A percentile compares a stretch with the other conserved stretches of the same genome.
Evolutionary conservation across 2,329 filamentous ascomycete species (phyloP).

Genomic region (Scedosporium aurantiacum): DNA sequence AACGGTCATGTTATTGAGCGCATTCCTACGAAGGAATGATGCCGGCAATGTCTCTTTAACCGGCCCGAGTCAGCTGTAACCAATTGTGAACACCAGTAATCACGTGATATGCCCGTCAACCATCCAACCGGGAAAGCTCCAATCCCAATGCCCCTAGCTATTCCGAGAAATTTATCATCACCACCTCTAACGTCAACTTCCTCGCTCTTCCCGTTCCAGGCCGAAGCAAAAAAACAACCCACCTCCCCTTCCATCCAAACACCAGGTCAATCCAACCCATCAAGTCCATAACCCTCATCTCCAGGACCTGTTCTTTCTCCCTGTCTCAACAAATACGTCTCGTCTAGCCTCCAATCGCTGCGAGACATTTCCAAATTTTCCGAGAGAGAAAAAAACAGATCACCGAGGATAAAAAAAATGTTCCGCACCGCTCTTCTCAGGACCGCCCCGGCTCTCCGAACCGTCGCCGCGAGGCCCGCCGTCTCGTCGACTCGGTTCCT

Average conservation of each 20-base stretch:
- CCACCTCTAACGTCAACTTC: neutral
- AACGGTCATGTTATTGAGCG: neutral
- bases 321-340: neutral
- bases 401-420: conserved; percentile 40
- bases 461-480: conserved; percentile 40
- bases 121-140: neutral
- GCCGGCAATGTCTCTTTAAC: neutral
- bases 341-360: neutral
- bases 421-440: conserved; percentile 80
- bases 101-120: neutral
- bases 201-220: neutral
- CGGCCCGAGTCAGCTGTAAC: neutral
- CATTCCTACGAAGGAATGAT: too few species aligned
- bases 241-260: neutral
- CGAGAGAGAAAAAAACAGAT: conserved; percentile 2
- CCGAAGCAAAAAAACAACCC: neutral
- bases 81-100: neutral
- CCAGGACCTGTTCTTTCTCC: neutral
- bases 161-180: conserved; percentile 9
- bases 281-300: neutral
- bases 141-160: conserved; percentile 6
- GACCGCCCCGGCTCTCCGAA: conserved; percentile 59
- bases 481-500: conserved; percentile 50
- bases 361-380: conserved; percentile 1
- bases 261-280: neutral